phyloP scores from a whole-genome alignment of 2,329 filamentous ascomycete genomes.

The Hysterium pulicare region DNA sequence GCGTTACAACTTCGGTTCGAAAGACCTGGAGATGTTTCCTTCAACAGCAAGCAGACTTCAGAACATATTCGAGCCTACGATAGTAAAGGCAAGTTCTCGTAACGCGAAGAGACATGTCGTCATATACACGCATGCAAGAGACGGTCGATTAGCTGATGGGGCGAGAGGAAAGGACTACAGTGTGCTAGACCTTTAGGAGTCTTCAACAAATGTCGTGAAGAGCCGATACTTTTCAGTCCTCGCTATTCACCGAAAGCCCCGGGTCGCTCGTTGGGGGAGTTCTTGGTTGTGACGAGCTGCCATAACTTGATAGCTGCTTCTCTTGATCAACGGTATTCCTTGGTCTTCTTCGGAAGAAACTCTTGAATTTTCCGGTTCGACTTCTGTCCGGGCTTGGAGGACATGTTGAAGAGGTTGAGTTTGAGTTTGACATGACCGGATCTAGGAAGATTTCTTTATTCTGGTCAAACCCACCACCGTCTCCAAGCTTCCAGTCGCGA shows the following conservation, averaged over 20 bases:
- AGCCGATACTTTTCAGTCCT: too few species aligned
- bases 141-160: too few species aligned
- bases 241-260: slow-evolving; percentile 31
- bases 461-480: slow-evolving; percentile 19
- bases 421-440: slow-evolving; percentile 20
- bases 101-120: too few species aligned
- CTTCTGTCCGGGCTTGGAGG: slow-evolving; percentile 22
- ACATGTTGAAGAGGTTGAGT: slow-evolving; percentile 18
- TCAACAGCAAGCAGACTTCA: too few species aligned
- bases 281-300: slow-evolving; percentile 33
- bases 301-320: slow-evolving; percentile 33
- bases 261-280: slow-evolving; percentile 34
- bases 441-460: slow-evolving; percentile 25
- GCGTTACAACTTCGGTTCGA: too few species aligned
- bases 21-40: too few species aligned
- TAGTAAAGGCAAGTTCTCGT: too few species aligned
- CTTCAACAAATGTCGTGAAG: too few species aligned
- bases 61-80: too few species aligned
- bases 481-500: slow-evolving; percentile 28
- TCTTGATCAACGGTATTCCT: slow-evolving; percentile 26
- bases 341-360: slow-evolving; percentile 35
- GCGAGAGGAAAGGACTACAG: too few species aligned
- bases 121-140: too few species aligned
- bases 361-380: slow-evolving; percentile 33
- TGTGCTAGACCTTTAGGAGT: too few species aligned